phyloP scores from a whole-genome alignment of 768 basidiomycete genomes.

The Suillus subalutaceus region DNA sequence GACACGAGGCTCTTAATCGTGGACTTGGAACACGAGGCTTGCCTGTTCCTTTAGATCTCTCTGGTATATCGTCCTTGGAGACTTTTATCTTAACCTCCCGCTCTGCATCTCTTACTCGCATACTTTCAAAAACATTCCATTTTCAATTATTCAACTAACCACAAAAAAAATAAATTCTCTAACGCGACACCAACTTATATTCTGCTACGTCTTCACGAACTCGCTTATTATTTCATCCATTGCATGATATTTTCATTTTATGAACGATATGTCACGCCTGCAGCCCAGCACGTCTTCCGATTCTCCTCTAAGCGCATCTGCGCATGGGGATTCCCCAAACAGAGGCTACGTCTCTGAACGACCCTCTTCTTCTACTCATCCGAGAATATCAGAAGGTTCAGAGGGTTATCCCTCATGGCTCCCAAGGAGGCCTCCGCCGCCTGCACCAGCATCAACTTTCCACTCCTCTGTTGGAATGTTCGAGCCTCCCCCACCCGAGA shows the following conservation, averaged over 20 bases:
- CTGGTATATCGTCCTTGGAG: neutral
- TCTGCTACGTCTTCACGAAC: conserved; percentile 30
- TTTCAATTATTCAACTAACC: conserved; percentile 23
- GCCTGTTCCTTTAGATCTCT: conserved; percentile 28
- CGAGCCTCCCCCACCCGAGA: conserved; percentile 36
- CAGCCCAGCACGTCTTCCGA: conserved; percentile 32
- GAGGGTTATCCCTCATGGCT: conserved; percentile 88
- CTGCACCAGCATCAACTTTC: conserved; percentile 72
- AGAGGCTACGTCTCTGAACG: conserved; percentile 35
- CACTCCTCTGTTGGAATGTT: conserved; percentile 54
- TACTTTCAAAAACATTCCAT: conserved; percentile 1
- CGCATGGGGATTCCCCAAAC: conserved; percentile 25
- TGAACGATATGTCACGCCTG: conserved; percentile 42
- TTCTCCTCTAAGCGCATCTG: conserved; percentile 34
- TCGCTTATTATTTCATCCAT: conserved; percentile 29
- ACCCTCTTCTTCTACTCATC: conserved; percentile 38
- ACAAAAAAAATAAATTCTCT: conserved; percentile 26
- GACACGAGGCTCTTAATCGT: conserved; percentile 50
- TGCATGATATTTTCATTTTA: conserved; percentile 32
- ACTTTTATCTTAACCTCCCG: conserved; percentile 25
- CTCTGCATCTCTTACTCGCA: conserved; percentile 23
- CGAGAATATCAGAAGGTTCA: conserved; percentile 42
- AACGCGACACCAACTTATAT: conserved; percentile 38
- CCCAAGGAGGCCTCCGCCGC: conserved; percentile 74
- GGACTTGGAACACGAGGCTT: conserved; percentile 48